A percentile compares a stretch with the other conserved stretches of the same genome.
phyloP scores from a whole-genome alignment of 805 yeast species.

The Clavispora asparagi region DNA sequence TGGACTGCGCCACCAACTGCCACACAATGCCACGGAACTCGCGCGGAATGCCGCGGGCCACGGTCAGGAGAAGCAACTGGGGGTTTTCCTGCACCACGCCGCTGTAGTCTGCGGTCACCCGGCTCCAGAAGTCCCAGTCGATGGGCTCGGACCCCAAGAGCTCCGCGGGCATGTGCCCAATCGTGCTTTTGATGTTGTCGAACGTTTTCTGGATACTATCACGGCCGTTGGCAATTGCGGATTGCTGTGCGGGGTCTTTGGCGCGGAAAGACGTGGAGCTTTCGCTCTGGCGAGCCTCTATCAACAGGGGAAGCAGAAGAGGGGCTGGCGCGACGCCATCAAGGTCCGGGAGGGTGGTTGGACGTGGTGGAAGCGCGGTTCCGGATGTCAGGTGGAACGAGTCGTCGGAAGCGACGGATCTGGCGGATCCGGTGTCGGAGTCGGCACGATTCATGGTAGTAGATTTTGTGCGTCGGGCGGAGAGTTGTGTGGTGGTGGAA shows the following conservation, averaged over 20 bases:
- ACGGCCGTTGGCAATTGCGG: constrained; percentile 34
- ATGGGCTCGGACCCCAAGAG: constrained; percentile 22
- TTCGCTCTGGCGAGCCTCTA: constrained; percentile 55
- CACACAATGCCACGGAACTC: constrained; percentile 86
- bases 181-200: constrained; percentile 46
- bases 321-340: constrained; percentile 1
- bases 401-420: background rate
- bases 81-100: constrained; percentile 59
- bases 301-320: constrained; percentile 23
- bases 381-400: background rate
- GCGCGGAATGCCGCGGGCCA: constrained; percentile 71
- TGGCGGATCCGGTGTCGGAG: no score
- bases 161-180: constrained; percentile 24
- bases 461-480: no score
- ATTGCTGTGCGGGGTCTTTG: constrained; percentile 49
- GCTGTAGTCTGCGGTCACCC: constrained; percentile 73
- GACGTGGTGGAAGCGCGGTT: constrained; percentile 3
- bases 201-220: constrained; percentile 36
- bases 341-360: constrained; percentile 1
- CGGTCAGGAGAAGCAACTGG: constrained; percentile 51
- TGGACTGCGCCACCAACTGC: constrained; percentile 83
- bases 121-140: constrained; percentile 88
- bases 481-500: no score
- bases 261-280: constrained; percentile 47
- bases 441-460: no score